Base-by-base conservation (phyloP, 495 filamentous ascomycete genomes). In the Aspergillus taichungensis region DNA sequence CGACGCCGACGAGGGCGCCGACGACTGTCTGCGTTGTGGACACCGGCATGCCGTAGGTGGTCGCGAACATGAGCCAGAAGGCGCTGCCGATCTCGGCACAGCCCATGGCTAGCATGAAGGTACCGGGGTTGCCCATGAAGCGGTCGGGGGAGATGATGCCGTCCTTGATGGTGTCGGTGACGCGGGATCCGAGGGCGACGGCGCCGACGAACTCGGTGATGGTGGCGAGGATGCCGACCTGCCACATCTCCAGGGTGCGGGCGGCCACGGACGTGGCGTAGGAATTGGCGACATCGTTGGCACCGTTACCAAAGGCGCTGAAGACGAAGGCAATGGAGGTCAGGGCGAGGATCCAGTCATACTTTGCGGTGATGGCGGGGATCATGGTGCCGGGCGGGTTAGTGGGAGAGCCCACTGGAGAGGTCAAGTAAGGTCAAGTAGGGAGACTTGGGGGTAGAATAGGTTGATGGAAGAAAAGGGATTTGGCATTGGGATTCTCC, bases 121-220 rank as follows among this genome's bases (percentile, higher is more conserved):
- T 33, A 6, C 45, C n/a, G 6, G 52, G 30, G 9, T 76, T 63
- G 0, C 67, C 67, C 0, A 62, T 40, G 55, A 83, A 86, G 11
- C 62, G 54, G 0, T 67, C 44, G 45, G 72, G 71, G 37, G 54
- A 55, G 58, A 87, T 76, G 59, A 87, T 79, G 14, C 76, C 78
- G 56, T 72, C 79, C 42, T 77, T 75, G 67, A 86, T 85, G 28
- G 83, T 86, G 50, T 75, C 72, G 37, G 83, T 78, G 24, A 80
- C 77, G 31, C 79, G 77, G 24, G 72, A 63, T 30, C 82, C 80
- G n/a, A 85, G 72, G 32, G 73, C 73, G 29, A 86, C 63, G 12
- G 79, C 74, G 36, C 83, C 83, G 28, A 71, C 62, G 44, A 85
- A 77, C 60, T 72, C 68, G 0, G 65, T 69, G 38, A 63, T 53